These are phyloP conservation scores for Ormosia emarginata DNA, from an alignment of 306 rosid species.

Conservation along the genomic window DNA sequence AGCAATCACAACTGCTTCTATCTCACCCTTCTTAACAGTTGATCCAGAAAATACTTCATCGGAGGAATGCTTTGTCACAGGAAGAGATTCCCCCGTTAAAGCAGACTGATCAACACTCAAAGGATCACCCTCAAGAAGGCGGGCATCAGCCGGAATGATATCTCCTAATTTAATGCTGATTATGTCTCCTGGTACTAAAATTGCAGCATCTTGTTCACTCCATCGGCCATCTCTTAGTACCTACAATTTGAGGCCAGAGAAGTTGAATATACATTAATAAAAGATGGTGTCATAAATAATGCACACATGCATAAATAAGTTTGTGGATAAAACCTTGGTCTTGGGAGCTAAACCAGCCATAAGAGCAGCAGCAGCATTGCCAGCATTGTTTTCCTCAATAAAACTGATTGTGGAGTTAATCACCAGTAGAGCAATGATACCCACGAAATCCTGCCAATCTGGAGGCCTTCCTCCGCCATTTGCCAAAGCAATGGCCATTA, in stretches of 20 bases:
- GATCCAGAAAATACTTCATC: constrained; percentile 96
- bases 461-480: constrained; percentile 89
- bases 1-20: constrained; percentile 92
- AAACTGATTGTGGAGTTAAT: constrained; percentile 94
- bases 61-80: constrained; percentile 72
- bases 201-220: constrained; percentile 91
- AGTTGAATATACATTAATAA: not conserved
- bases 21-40: constrained; percentile 92
- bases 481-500: constrained; percentile 93
- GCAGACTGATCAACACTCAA: constrained; percentile 95
- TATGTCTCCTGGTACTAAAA: constrained; percentile 90
- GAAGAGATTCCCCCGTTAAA: constrained; percentile 92
- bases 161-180: constrained; percentile 92
- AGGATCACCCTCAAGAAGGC: constrained; percentile 95
- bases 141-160: constrained; percentile 93
- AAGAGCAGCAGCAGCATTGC: constrained; percentile 99
- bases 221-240: constrained; percentile 83
- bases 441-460: constrained; percentile 94
- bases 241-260: constrained; percentile 26
- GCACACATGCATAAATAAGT: not conserved
- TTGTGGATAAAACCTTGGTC: constrained; percentile 58
- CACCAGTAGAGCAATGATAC: constrained; percentile 56
- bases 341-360: constrained; percentile 99
- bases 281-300: not conserved
- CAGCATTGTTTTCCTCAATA: constrained; percentile 91